Evolutionary conservation across 2,329 filamentous ascomycete genomes (phyloP).

Genomic region (Cladosporium sp.): DNA sequence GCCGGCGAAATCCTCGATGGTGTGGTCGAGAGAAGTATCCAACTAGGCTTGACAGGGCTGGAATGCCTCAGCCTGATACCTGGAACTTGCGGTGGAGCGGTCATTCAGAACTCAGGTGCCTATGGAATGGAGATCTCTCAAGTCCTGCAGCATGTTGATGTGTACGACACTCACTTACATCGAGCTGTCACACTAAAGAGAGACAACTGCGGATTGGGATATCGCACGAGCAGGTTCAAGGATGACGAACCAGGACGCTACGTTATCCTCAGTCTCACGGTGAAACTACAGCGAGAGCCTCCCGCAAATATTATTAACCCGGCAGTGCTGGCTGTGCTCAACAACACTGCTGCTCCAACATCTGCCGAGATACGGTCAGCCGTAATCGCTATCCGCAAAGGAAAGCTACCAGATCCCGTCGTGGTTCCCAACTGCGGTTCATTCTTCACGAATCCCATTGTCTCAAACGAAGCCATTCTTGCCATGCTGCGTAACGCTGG

Average conservation of each 20-base stretch:
- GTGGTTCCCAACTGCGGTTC: background rate
- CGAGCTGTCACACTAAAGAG: background rate
- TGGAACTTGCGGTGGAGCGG: conserved; percentile 4
- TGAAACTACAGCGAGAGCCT: background rate
- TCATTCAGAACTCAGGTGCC: conserved; percentile 12
- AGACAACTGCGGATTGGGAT: background rate
- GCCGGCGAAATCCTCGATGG: conserved; percentile 1
- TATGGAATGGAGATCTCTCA: conserved; percentile 10
- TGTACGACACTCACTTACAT: background rate
- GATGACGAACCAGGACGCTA: background rate
- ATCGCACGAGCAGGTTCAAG: conserved; percentile 11
- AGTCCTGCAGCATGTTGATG: background rate
- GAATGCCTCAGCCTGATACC: conserved; percentile 5
- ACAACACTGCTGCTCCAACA: background rate
- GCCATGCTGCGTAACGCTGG: background rate
- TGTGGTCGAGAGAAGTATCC: background rate
- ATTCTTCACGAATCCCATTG: background rate
- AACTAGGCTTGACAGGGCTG: background rate
- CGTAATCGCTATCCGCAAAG: background rate
- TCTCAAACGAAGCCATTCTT: background rate
- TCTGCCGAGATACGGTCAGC: conserved; percentile 4
- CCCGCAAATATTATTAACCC: background rate
- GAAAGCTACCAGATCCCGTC: conserved; percentile 6
- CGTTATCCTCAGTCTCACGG: background rate
- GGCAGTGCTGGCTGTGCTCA: background rate